These are phyloP conservation scores for Colletotrichum sp. DNA, from an alignment of 2,329 filamentous ascomycete genomes.

Conservation along the genomic window DNA sequence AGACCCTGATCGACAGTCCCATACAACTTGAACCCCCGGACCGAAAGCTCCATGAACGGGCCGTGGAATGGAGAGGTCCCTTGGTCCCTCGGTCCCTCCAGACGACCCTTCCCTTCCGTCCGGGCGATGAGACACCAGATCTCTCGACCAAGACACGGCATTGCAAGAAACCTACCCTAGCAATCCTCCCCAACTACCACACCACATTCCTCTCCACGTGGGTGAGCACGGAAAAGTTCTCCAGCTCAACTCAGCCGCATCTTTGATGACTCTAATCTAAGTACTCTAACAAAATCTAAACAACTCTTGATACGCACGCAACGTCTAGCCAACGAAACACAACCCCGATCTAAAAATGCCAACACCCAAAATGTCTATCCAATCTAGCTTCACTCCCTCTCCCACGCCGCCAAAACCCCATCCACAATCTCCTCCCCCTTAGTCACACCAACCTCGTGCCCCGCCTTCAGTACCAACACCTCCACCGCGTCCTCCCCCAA, in stretches of 20 bases:
- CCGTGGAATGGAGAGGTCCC: neutral
- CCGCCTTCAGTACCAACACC: constrained; percentile 63
- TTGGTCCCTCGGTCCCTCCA: neutral
- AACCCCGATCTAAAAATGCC: neutral
- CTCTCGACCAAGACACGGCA: neutral
- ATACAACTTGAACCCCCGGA: neutral
- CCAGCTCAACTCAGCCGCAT: neutral
- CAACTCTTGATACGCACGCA: neutral
- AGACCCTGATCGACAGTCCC: neutral
- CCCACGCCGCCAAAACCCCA: constrained; percentile 38
- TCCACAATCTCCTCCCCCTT: constrained; percentile 62
- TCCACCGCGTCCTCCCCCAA: constrained; percentile 63
- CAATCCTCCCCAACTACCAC: neutral
- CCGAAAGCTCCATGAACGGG: neutral
- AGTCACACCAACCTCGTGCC: constrained; percentile 74
- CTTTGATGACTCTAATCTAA: neutral
- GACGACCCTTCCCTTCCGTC: neutral
- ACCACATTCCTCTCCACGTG: neutral
- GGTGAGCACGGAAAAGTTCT: neutral
- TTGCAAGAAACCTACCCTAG: neutral
- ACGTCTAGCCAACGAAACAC: neutral
- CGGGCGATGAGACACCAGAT: neutral
- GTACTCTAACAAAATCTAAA: neutral
- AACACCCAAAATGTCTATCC: neutral
- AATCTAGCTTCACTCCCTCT: neutral